Evolutionary conservation across 2,329 filamentous ascomycete species (phyloP).

Genomic region (Aspergillus fumigatus): DNA sequence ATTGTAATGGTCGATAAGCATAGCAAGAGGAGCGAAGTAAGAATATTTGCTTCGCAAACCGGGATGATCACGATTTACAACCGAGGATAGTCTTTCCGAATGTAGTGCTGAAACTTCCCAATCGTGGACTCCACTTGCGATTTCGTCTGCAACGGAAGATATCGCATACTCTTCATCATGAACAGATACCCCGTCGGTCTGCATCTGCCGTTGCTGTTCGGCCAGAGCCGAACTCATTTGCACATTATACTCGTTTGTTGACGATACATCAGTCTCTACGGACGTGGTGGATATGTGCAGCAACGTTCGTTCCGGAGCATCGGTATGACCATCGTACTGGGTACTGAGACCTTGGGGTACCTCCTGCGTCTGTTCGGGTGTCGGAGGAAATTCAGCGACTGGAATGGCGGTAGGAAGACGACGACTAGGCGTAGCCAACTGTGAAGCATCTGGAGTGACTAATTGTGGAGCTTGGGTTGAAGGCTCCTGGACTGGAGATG

Average conservation of each 20-base stretch:
- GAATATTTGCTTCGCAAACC: conserved; percentile 39
- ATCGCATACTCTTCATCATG: background rate
- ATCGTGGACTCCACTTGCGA: conserved; percentile 6
- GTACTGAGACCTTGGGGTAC: background rate
- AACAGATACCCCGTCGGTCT: background rate
- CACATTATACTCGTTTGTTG: background rate
- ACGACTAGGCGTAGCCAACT: conserved; percentile 10
- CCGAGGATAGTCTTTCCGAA: conserved; percentile 4
- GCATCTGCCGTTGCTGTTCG: background rate
- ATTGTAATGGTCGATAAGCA: conserved; percentile 40
- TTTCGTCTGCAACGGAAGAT: conserved; percentile 3
- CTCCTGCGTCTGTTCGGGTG: conserved; percentile 13
- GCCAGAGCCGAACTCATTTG: background rate
- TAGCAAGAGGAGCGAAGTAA: conserved; percentile 42
- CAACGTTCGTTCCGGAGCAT: background rate
- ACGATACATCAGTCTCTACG: background rate
- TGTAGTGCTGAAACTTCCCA: conserved; percentile 5
- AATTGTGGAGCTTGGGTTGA: conserved; percentile 10
- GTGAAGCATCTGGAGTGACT: conserved; percentile 20
- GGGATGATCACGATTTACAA: conserved; percentile 24
- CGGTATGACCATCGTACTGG: background rate
- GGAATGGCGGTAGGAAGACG: background rate
- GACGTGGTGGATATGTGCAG: background rate
- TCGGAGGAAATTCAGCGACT: conserved; percentile 4
- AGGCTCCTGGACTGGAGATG: background rate